Conservation (phyloP, 805 yeast genomes). For the Candida parachauliodes region DNA sequence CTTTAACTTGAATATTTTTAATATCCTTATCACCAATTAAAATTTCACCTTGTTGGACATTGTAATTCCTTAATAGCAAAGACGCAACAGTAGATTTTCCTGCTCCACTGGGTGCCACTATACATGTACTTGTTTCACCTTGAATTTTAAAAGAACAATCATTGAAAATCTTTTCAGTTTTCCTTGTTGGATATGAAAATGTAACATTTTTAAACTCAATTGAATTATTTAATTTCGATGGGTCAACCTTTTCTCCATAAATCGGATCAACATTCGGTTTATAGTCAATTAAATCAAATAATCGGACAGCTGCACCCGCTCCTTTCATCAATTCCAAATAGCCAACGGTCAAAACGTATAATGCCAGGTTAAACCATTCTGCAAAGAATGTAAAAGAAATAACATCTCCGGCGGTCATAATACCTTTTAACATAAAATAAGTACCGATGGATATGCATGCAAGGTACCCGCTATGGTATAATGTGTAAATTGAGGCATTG, state of each 20-base stretch:
- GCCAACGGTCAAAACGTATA: constrained; percentile 42
- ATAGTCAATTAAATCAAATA: constrained; percentile 40
- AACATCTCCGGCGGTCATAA: constrained; percentile 47
- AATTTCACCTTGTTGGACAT: constrained; percentile 46
- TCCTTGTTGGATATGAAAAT: constrained; percentile 40
- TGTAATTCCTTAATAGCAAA: constrained; percentile 50
- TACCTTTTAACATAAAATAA: constrained; percentile 38
- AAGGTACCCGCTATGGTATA: constrained; percentile 41
- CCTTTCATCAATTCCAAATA: constrained; percentile 47
- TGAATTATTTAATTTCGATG: constrained; percentile 21
- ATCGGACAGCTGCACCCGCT: constrained; percentile 43
- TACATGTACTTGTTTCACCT: constrained; percentile 35
- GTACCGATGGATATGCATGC: constrained; percentile 42
- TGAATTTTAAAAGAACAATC: constrained; percentile 36
- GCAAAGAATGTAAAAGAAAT: constrained; percentile 45
- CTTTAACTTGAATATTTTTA: constrained; percentile 43
- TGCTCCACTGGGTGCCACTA: constrained; percentile 58
- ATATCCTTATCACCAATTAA: constrained; percentile 51
- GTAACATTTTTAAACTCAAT: constrained; percentile 37
- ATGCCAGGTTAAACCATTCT: constrained; percentile 42
- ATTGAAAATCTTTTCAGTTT: constrained; percentile 31
- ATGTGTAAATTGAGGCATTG: constrained; percentile 38
- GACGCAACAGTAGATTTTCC: constrained; percentile 61
- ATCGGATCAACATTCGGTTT: constrained; percentile 34
- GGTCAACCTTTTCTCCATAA: constrained; percentile 24